Percentiles rank a stretch among this genome's conserved stretches.
Evolutionary conservation across 1,284 basidiomycete species (phyloP).

Genomic region (Agaricales sp.): DNA sequence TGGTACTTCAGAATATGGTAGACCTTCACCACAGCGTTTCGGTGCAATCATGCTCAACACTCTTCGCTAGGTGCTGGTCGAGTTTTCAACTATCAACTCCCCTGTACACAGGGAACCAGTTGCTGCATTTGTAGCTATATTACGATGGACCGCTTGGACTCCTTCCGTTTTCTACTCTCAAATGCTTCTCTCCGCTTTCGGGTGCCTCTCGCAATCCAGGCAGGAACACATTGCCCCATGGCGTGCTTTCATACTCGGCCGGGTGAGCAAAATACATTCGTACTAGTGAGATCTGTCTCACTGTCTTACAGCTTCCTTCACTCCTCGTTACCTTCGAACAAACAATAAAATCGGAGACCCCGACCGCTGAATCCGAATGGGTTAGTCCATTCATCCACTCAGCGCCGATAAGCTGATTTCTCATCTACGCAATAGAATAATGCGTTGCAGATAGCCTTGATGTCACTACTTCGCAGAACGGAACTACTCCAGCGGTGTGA

Average conservation of each 20-base stretch:
- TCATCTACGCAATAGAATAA: conserved; percentile 9
- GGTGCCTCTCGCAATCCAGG: conserved; percentile 42
- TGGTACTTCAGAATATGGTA: conserved; percentile 52
- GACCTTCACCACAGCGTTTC: conserved; percentile 13
- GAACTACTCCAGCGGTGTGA: conserved; percentile 1
- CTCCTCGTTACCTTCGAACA: conserved; percentile 45
- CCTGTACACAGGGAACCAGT: conserved; percentile 46
- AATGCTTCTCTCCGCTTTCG: conserved; percentile 48
- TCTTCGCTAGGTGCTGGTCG: conserved; percentile 45
- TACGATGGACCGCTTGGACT: conserved; percentile 58
- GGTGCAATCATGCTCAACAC: conserved; percentile 7
- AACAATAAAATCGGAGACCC: conserved; percentile 39
- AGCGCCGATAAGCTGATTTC: neutral
- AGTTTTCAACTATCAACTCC: conserved; percentile 17
- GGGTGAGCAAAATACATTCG: conserved; percentile 50
- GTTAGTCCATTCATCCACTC: conserved; percentile 24
- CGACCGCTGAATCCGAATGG: conserved; percentile 42
- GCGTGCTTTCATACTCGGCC: conserved; percentile 61
- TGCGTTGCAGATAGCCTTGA: conserved; percentile 2
- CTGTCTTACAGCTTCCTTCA: conserved; percentile 48
- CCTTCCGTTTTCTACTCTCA: conserved; percentile 61
- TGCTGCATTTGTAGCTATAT: conserved; percentile 44
- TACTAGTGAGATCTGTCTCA: no score
- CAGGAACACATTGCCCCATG: conserved; percentile 36
- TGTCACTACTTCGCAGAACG: neutral